Base-by-base conservation (phyloP, 2,329 filamentous ascomycete genomes). In the Plenodomus biglobosus region DNA sequence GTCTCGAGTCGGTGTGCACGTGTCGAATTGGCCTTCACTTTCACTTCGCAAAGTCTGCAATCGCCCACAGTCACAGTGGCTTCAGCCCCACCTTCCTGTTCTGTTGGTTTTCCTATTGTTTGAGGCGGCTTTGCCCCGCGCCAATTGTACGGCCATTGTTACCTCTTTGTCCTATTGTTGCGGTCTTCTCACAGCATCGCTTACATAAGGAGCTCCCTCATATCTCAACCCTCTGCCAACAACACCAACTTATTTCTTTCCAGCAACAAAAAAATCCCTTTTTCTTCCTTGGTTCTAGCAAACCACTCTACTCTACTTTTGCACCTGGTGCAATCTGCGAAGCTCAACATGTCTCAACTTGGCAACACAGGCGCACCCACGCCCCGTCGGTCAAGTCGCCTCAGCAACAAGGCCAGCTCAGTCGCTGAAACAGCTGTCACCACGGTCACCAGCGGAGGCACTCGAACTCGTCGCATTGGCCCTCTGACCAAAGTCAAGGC, bases 311-410 rank as follows among this genome's bases (percentile, higher is more conserved):
- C 27, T 3, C 27, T 11, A 32, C 27, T 32, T 32, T 32, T 7
- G 27, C 27, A 8, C 27, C 13, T 6, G 6, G 7, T 32, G 27
- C 27, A 32, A 15, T 32, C 27, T 3, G 8, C 27, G 6, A 32
- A 32, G 6, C 7, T 32, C 32, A 37, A 21, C 44, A 68, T 66
- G 65, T 61, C 64, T 24, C 57, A 59, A 50, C 40, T 54, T 27
- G 54, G 43, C 18, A 62, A 58, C 15, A 43, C 46, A 17, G 61
- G 54, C 37, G 62, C 47, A 27, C 61, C 64, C 16, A 68, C 66
- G 15, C 65, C 68, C 13, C 64, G 66, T 38, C 64, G 64, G 27
- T 71, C 69, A 15, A 45, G 56, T 20, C 67, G 70, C 18, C 38
- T 66, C 27, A 58, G 56, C 16, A 60, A 54, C 1, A 64, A 59